Evolutionary conservation across 2,329 filamentous ascomycete genomes (phyloP).

Genomic region (Nothophoma quercina): DNA sequence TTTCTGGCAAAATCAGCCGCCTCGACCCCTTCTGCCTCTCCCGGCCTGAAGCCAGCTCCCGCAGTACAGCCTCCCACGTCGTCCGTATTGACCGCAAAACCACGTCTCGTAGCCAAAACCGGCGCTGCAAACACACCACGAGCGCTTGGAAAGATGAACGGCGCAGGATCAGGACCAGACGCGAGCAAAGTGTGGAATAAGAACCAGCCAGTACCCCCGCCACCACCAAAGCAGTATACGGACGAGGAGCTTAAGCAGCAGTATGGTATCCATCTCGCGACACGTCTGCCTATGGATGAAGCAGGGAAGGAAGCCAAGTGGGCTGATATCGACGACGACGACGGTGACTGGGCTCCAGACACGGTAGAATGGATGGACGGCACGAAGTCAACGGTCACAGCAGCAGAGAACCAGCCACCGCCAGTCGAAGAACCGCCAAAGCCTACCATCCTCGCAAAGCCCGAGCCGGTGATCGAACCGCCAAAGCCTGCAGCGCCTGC

Average conservation of each 20-base stretch:
- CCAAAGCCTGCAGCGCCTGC: conserved; percentile 31
- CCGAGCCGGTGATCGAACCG: conserved; percentile 50
- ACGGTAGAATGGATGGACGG: conserved; percentile 89
- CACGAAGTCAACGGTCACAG: conserved; percentile 78
- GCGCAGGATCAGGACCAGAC: conserved; percentile 70
- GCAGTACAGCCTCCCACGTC: conserved; percentile 46
- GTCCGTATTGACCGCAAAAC: conserved; percentile 64
- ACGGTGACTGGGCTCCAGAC: conserved; percentile 86
- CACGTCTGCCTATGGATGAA: conserved; percentile 78
- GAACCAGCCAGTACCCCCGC: conserved; percentile 76
- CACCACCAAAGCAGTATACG: conserved; percentile 81
- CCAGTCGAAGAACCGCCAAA: conserved; percentile 37
- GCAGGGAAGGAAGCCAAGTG: conserved; percentile 78
- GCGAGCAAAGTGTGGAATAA: conserved; percentile 86
- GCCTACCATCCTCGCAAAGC: conserved; percentile 23
- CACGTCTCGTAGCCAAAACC: conserved; percentile 78
- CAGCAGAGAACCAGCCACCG: conserved; percentile 54
- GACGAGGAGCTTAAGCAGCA: conserved; percentile 86
- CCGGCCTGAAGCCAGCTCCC: conserved; percentile 62
- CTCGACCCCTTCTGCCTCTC: conserved; percentile 59
- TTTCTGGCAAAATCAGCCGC: conserved; percentile 77
- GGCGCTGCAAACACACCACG: conserved; percentile 65
- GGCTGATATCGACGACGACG: conserved; percentile 89
- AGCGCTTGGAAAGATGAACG: conserved; percentile 64
- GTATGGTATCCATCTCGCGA: conserved; percentile 86